phyloP scores from a whole-genome alignment of 2,329 filamentous ascomycete species.

The Septoria petroselini region DNA sequence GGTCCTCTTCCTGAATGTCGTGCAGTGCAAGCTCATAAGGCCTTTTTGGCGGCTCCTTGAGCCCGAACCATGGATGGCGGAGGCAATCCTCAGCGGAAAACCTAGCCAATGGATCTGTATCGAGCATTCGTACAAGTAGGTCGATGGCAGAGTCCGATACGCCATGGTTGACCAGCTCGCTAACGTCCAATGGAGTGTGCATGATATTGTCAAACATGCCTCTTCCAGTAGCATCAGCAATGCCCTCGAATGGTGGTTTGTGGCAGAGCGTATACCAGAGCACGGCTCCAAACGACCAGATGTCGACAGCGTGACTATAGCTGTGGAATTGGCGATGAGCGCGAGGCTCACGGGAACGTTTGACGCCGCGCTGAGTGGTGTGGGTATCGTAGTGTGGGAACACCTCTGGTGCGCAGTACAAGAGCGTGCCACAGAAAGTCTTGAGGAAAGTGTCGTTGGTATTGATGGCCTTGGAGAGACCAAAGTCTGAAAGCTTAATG shows the following conservation, averaged over 20 bases:
- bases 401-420: slow-evolving; percentile 96
- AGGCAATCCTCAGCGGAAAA: slow-evolving; percentile 70
- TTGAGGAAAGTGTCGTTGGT: slow-evolving; percentile 81
- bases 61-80: slow-evolving; percentile 68
- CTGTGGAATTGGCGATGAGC: slow-evolving; percentile 53
- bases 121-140: slow-evolving; percentile 74
- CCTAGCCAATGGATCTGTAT: slow-evolving; percentile 72
- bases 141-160: slow-evolving; percentile 68
- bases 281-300: slow-evolving; percentile 94
- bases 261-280: slow-evolving; percentile 81
- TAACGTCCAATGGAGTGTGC: slow-evolving; percentile 66
- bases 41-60: slow-evolving; percentile 22
- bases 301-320: slow-evolving; percentile 89
- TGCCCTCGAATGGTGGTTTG: slow-evolving; percentile 75
- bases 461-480: slow-evolving; percentile 88
- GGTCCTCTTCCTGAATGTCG: slow-evolving; percentile 56
- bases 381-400: slow-evolving; percentile 78
- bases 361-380: slow-evolving; percentile 59
- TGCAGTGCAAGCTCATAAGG: slow-evolving; percentile 35
- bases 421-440: slow-evolving; percentile 91
- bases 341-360: slow-evolving; percentile 51
- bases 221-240: slow-evolving; percentile 69
- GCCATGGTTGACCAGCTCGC: slow-evolving; percentile 56
- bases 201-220: slow-evolving; percentile 85
- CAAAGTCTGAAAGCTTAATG: slow-evolving; percentile 95